A percentile compares a stretch with the other conserved stretches of the same genome.
These are phyloP conservation scores for Phytophthora ramorum DNA, from an alignment of 352 stramenopile species.

Conservation along the genomic window DNA sequence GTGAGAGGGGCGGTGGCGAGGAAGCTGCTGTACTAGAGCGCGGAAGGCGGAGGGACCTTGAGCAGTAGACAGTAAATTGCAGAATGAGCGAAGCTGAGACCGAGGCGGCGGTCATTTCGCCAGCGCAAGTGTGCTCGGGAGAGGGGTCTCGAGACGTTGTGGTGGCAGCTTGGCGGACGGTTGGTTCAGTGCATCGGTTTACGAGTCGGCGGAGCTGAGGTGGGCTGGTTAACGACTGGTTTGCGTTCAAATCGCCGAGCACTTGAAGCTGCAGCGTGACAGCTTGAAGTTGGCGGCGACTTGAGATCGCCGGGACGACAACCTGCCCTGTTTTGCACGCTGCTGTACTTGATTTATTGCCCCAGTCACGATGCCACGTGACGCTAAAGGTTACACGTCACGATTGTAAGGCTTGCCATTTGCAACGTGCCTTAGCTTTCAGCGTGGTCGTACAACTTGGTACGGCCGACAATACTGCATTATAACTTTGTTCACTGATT, in stretches of 20 bases:
- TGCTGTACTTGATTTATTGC: conserved; percentile 20
- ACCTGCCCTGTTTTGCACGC: conserved; percentile 2
- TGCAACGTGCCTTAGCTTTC: no score
- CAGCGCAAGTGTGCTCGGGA: neutral
- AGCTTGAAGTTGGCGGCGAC: conserved; percentile 18
- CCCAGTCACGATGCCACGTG: no score
- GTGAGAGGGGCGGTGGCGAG: neutral
- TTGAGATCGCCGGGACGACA: conserved; percentile 15
- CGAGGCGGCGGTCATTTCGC: neutral
- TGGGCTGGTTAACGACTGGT: conserved; percentile 3
- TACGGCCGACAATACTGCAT: no score
- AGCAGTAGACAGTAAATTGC: conserved; percentile 4
- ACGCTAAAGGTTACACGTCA: no score
- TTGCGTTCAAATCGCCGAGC: neutral
- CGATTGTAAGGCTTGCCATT: no score
- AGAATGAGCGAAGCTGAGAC: neutral
- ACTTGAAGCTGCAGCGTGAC: conserved; percentile 6
- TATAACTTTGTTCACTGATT: no score
- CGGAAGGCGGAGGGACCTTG: neutral
- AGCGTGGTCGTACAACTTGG: no score
- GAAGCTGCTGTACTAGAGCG: neutral
- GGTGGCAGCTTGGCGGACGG: neutral
- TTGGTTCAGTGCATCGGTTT: neutral
- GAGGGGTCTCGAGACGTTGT: neutral
- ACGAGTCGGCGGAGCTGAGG: neutral